phyloP scores from a whole-genome alignment of 2,329 filamentous ascomycete species.

The Chalaropsis ovoidea region DNA sequence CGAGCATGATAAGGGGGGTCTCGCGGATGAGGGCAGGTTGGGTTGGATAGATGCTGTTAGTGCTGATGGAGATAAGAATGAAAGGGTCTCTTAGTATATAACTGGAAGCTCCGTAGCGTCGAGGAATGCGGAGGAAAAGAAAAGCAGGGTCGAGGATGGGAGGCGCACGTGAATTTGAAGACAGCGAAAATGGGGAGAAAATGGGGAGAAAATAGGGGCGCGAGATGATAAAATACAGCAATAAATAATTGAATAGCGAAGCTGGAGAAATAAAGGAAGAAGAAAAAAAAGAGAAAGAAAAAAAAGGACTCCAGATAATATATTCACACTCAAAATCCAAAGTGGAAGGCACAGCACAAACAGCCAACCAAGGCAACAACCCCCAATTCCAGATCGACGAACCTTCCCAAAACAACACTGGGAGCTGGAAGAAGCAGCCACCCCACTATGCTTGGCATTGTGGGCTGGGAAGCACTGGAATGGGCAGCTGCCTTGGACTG shows the following conservation, averaged over 20 bases:
- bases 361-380: slow-evolving; percentile 2
- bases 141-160: neutral
- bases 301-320: neutral
- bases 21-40: neutral
- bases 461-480: neutral
- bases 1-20: slow-evolving; percentile 52
- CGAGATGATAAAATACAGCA: neutral
- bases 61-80: neutral
- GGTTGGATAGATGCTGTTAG: neutral
- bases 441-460: neutral
- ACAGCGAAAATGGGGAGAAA: neutral
- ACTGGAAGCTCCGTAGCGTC: neutral
- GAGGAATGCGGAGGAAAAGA: neutral
- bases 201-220: neutral
- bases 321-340: neutral
- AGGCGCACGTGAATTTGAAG: neutral
- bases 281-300: neutral
- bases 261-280: neutral
- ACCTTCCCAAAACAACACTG: neutral
- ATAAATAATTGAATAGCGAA: neutral
- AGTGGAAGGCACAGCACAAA: slow-evolving; percentile 1
- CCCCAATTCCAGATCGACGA: neutral
- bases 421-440: neutral
- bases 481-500: neutral
- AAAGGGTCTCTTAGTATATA: neutral